Percentiles rank a stretch among this genome's conserved stretches.
phyloP scores from a whole-genome alignment of 2,329 filamentous ascomycete genomes.

The Aspergillus sclerotialis region DNA sequence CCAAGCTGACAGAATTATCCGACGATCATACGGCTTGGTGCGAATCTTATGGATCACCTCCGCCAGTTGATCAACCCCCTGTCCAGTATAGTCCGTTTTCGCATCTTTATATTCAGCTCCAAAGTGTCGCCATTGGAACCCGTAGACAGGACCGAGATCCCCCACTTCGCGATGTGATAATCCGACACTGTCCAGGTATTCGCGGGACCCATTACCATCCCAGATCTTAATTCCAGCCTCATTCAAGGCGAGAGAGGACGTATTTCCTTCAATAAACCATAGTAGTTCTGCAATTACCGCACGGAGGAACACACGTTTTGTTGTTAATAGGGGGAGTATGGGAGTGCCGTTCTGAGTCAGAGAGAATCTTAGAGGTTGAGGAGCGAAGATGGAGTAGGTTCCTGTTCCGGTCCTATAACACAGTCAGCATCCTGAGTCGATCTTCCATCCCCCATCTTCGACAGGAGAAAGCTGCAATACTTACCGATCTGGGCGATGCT shows the following conservation, averaged over 20 bases:
- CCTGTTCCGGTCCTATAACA: constrained; percentile 68
- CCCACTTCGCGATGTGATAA: constrained; percentile 74
- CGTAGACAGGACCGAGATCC: constrained; percentile 92
- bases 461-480: neutral
- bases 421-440: neutral
- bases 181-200: constrained; percentile 80
- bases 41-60: constrained; percentile 83
- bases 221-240: constrained; percentile 88
- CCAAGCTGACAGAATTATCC: constrained; percentile 90
- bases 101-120: constrained; percentile 81
- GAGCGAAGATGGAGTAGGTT: constrained; percentile 83
- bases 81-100: constrained; percentile 71
- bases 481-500: constrained; percentile 73
- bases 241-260: constrained; percentile 69
- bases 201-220: constrained; percentile 92
- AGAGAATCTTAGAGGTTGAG: constrained; percentile 75
- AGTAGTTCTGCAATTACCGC: constrained; percentile 88
- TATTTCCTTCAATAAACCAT: constrained; percentile 87
- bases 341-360: constrained; percentile 59
- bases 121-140: constrained; percentile 98
- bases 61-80: constrained; percentile 89
- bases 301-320: constrained; percentile 89
- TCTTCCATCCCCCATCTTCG: neutral
- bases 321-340: constrained; percentile 87
- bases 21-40: constrained; percentile 75